Conservation (phyloP, 2,329 filamentous ascomycete species). For the Fonsecaea nubica region DNA sequence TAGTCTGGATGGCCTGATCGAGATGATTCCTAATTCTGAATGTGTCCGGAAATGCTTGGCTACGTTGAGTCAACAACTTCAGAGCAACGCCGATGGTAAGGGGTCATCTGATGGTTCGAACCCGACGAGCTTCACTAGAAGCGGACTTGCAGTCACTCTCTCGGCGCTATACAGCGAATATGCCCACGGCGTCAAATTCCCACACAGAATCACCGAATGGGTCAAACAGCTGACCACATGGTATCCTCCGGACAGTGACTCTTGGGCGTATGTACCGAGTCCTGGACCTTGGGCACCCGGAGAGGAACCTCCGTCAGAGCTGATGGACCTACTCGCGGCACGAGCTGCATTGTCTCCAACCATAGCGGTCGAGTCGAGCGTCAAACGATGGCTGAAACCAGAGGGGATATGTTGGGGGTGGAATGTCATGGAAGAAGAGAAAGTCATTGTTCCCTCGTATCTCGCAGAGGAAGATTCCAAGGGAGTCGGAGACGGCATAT, state of each 20-base stretch:
- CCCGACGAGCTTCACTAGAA: conserved; percentile 27
- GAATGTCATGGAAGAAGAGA: conserved; percentile 50
- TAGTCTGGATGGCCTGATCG: conserved; percentile 25
- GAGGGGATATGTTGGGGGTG: conserved; percentile 51
- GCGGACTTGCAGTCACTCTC: conserved; percentile 34
- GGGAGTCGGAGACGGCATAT: conserved; percentile 3
- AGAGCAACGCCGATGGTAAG: not conserved
- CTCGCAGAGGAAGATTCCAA: conserved; percentile 13
- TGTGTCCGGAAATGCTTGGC: conserved; percentile 25
- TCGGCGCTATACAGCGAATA: conserved; percentile 37
- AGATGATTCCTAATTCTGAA: conserved; percentile 31
- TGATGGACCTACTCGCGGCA: conserved; percentile 36
- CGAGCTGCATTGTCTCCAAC: conserved; percentile 25
- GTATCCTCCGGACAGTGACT: conserved; percentile 44
- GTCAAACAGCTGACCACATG: conserved; percentile 38
- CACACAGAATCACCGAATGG: conserved; percentile 48
- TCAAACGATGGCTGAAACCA: conserved; percentile 36
- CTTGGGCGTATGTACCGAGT: conserved; percentile 41
- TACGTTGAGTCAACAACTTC: conserved; percentile 23
- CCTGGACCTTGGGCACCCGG: conserved; percentile 36
- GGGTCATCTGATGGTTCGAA: not conserved
- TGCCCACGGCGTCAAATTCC: conserved; percentile 39
- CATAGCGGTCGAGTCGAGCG: conserved; percentile 24
- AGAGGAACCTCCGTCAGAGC: conserved; percentile 35
- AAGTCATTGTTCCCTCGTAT: conserved; percentile 31